phyloP scores from a whole-genome alignment of 257 asterid genomes.

The Dorcoceras hygrometricum region DNA sequence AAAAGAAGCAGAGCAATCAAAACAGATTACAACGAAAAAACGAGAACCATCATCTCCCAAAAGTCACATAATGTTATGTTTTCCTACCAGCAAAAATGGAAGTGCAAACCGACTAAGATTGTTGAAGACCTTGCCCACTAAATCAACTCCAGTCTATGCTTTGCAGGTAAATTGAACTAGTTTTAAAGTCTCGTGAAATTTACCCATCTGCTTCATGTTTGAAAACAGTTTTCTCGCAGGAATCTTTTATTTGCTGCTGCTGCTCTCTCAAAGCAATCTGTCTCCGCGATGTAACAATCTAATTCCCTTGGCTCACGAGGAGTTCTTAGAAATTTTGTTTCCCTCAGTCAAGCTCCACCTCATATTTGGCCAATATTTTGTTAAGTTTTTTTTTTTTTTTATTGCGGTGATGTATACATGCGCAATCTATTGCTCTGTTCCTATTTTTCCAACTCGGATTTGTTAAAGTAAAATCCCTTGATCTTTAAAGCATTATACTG shows the following conservation, averaged over 20 bases:
- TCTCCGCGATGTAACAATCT: neutral
- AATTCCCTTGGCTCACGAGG: neutral
- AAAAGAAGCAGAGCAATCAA: neutral
- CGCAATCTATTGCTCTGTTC: too few relatives aligned
- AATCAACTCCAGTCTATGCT: constrained; percentile 41
- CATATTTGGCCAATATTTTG: neutral
- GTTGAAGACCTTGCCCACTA: constrained; percentile 58
- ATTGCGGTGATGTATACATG: neutral
- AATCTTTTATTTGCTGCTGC: constrained; percentile 44
- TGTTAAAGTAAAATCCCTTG: too few relatives aligned
- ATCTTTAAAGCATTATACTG: too few relatives aligned
- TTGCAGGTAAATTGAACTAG: constrained; percentile 31
- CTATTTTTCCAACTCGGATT: too few relatives aligned
- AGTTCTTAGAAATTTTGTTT: too few relatives aligned
- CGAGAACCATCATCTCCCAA: too few relatives aligned
- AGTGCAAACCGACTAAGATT: constrained; percentile 62
- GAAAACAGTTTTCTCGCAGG: constrained; percentile 35
- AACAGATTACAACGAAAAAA: too few relatives aligned
- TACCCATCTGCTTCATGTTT: constrained; percentile 5
- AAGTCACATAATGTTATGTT: neutral
- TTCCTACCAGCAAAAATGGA: constrained; percentile 55
- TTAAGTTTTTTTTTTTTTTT: too few relatives aligned
- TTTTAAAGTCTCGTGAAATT: constrained; percentile 3
- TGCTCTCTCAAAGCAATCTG: constrained; percentile 34
- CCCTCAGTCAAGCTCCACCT: neutral